A percentile compares a stretch with the other conserved stretches of the same genome.
phyloP scores from a whole-genome alignment of 345 rosid species.

The Acer negundo region DNA sequence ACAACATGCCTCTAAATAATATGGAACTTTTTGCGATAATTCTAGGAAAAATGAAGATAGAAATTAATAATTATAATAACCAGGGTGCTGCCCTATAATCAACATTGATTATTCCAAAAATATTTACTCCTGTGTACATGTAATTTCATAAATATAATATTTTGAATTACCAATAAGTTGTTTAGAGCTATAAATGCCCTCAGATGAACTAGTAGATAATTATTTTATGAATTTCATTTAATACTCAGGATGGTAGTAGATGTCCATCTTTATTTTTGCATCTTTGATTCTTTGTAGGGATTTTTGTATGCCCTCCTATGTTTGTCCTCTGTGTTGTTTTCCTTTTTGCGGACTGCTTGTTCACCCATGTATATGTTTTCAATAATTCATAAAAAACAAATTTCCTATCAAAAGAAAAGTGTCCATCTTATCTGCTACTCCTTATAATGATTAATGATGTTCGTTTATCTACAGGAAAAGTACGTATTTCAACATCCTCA shows the following conservation, averaged over 20 bases:
- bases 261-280: not conserved
- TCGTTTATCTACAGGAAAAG: slow-evolving; percentile 61
- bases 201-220: not conserved
- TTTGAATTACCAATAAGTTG: not conserved
- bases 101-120: not conserved
- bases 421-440: slow-evolving; percentile 4
- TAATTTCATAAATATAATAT: not conserved
- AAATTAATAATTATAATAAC: not conserved
- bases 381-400: no score
- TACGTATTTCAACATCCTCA: slow-evolving; percentile 81
- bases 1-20: not conserved
- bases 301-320: no score
- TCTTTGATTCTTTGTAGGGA: no score
- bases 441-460: slow-evolving; percentile 11
- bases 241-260: not conserved
- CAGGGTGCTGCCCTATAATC: not conserved
- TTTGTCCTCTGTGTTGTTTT: no score
- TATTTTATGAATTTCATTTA: not conserved
- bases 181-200: not conserved
- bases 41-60: slow-evolving; percentile 10
- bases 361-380: no score
- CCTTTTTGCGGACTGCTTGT: no score
- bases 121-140: not conserved
- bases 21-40: slow-evolving; percentile 14
- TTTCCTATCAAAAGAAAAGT: no score